Conservation (phyloP, 2,329 filamentous ascomycete genomes). For the Chalara sp. region DNA sequence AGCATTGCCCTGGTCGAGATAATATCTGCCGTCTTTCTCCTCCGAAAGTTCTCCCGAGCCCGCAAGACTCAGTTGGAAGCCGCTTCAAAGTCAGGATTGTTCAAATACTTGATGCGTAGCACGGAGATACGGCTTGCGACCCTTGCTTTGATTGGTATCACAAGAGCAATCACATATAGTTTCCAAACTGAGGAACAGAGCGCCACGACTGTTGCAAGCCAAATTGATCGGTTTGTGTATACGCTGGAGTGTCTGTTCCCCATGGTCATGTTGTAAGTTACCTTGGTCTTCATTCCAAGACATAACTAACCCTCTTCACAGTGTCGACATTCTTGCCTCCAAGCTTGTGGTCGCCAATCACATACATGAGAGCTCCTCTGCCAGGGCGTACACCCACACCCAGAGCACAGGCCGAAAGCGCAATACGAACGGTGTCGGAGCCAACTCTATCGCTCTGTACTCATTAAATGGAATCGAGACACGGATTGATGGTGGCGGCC, state of each 20-base stretch:
- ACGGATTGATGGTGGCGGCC: background rate
- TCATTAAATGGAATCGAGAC: slow-evolving; percentile 4
- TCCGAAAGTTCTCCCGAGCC: too few relatives aligned
- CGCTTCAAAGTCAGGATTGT: too few relatives aligned
- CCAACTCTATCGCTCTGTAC: slow-evolving; percentile 1
- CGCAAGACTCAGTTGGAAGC: too few relatives aligned
- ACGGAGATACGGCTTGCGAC: too few relatives aligned
- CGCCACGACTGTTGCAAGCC: slow-evolving; percentile 28
- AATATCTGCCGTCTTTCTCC: too few relatives aligned
- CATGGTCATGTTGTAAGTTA: slow-evolving; percentile 32
- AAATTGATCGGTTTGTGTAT: slow-evolving; percentile 36
- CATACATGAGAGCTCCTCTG: slow-evolving; percentile 4
- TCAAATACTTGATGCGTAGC: too few relatives aligned
- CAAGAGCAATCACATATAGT: too few relatives aligned
- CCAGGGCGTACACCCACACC: background rate
- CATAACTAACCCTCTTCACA: background rate
- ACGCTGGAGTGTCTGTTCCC: slow-evolving; percentile 37
- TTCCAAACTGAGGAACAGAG: too few relatives aligned
- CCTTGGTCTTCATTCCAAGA: background rate
- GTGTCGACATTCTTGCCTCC: slow-evolving; percentile 14
- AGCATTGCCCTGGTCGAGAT: too few relatives aligned
- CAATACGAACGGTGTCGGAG: background rate
- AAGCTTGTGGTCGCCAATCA: slow-evolving; percentile 4
- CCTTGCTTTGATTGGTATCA: too few relatives aligned
- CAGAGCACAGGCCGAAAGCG: background rate